Base-by-base conservation (phyloP, 2,329 filamentous ascomycete species). In the Rhinocladiella similis region DNA sequence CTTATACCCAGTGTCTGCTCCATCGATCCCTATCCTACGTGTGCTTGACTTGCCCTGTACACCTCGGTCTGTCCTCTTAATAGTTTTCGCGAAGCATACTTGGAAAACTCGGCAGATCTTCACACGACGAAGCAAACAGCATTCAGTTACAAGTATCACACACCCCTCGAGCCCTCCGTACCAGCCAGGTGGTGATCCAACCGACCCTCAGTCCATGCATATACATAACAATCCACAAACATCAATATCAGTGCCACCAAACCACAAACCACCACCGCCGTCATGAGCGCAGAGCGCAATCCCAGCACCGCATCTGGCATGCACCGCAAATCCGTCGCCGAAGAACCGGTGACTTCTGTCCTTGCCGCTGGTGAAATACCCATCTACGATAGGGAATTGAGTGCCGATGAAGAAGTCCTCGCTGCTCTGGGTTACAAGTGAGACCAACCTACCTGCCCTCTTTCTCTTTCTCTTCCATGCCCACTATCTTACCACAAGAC, bases 361-460 rank as follows among this genome's bases (percentile, higher is more conserved):
- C 69, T 84, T 1, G 70, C 72, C 16, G 71, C 68, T 35, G 77
- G 78, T 57, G 80, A 83, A 53, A 67, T 80, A 16, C 80, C 77
- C 1, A 74, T 78, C 61, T 72, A 75, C 57, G 69, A 72, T 39
- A 71, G 76, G 50, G 73, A 75, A 25, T 75, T 80, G 65, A 72
- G 70, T 39, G 72, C 76, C 3, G 85, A 87, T 66, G 84, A 87
- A 63, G 83, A 85, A 53, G 80, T 80, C 1, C 75, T 88, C 4
- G 83, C 82, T 1, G 80, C 84, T 1, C 74, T 88, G 20, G 85
- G 85, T 47, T 81, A 80, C 63, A 79, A 77, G 64, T 77, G 78
- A 53, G 76, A 16, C 3, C 39, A 14, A 10, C 29, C 29, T 9
- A 3, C 29, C 10, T 33, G 3, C 29, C 29, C 25, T 7, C 29